Conservation (phyloP, 1,284 basidiomycete species). For the Volvariella volvacea region DNA sequence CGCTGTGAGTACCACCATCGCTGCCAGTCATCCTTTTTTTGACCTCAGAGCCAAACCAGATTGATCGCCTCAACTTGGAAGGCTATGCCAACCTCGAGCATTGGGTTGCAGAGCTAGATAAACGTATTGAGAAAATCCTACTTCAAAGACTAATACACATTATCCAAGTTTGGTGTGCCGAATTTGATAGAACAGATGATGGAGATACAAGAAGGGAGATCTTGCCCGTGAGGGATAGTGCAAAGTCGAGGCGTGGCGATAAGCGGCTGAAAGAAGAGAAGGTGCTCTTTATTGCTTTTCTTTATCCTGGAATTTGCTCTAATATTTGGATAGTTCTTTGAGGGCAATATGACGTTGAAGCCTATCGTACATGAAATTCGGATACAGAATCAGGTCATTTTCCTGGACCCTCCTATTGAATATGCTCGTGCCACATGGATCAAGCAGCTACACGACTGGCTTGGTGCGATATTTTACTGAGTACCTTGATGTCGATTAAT, state of each 20-base stretch:
- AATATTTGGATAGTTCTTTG: slow-evolving; percentile 41
- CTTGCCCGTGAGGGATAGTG: slow-evolving; percentile 43
- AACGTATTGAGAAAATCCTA: slow-evolving; percentile 79
- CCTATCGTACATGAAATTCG: slow-evolving; percentile 91
- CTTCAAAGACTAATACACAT: slow-evolving; percentile 74
- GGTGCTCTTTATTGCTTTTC: slow-evolving; percentile 27
- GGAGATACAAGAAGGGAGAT: slow-evolving; percentile 50
- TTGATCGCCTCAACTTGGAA: slow-evolving; percentile 92
- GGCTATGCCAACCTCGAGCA: slow-evolving; percentile 97
- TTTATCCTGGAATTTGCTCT: slow-evolving; percentile 2
- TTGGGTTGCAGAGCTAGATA: slow-evolving; percentile 89
- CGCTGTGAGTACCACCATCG: slow-evolving; percentile 51
- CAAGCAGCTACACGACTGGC: slow-evolving; percentile 84
- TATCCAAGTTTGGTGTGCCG: slow-evolving; percentile 82
- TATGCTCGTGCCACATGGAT: slow-evolving; percentile 91
- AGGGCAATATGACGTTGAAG: slow-evolving; percentile 67
- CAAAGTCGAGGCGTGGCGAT: slow-evolving; percentile 56
- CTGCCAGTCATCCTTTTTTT: not conserved
- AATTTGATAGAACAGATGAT: slow-evolving; percentile 74
- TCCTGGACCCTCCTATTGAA: slow-evolving; percentile 96
- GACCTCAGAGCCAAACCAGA: slow-evolving; percentile 36
- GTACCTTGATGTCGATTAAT: slow-evolving; percentile 3
- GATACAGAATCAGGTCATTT: slow-evolving; percentile 98
- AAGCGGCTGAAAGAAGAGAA: slow-evolving; percentile 71
- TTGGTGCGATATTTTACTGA: slow-evolving; percentile 46